Evolutionary conservation across 768 basidiomycete species (phyloP), one percentile per base, ranked within the genome.

Genomic region (Podaxis sp.): DNA sequence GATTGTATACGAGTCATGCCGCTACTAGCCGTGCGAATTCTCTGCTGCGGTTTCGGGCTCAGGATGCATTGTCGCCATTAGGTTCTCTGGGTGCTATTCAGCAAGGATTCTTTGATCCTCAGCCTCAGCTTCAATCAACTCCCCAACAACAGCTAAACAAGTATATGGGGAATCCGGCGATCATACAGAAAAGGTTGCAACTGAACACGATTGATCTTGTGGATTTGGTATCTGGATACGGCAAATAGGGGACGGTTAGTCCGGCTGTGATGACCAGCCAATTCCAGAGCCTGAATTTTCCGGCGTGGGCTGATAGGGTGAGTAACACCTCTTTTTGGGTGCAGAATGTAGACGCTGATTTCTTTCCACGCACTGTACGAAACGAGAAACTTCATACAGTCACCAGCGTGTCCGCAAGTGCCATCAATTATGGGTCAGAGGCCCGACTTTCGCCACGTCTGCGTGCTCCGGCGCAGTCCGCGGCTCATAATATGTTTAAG

Each of bases 151-250:
- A 26, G 11, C n/a, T 51, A 6, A 22, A 38, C 30, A 24, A 56
- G 20, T 51, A 62, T 50, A 62, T 51, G 55, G 37, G 15, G 55
- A 49, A 56, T 4, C 13, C 51, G 24, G 10, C 24, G 30, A 30
- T 59, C 36, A 49, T 36, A 22, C 58, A 41, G 33, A 17, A 56
- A 4, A 20, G 61, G 24, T 37, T 62, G 44, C 60, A 56, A 12
- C 30, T 22, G 13, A 56, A 50, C 51, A 56, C 56, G 22, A 37
- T n/a, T 38, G 48, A 56, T 24, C 22, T 56, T 48, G 46, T 20
- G 37, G 38, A 17, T 24, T 20, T 36, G 26, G 41, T 8, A 26
- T 15, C 28, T 48, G 41, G 54, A 50, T 41, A 37, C 38, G 48
- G 15, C 22, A 22, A 55, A 26, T 28, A 20, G 7, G 52, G 28